Evolutionary conservation across 2,329 filamentous ascomycete species (phyloP).

Genomic region (Epichloe scottii): DNA sequence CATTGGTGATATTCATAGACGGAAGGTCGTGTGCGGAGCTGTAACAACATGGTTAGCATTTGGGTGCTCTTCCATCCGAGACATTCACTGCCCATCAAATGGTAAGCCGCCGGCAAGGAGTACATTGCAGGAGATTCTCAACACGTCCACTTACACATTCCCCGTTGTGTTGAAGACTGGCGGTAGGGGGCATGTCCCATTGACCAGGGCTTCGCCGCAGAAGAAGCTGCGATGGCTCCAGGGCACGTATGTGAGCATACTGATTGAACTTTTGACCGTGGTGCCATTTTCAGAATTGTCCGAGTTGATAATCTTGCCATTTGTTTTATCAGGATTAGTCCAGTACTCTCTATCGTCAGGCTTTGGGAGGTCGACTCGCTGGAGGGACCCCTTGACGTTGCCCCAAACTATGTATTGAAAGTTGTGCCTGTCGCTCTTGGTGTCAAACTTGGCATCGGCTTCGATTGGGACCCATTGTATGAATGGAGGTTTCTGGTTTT

Average conservation of each 20-base stretch:
- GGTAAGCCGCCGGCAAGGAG: too few species aligned
- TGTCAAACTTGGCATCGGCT: slow-evolving; percentile 64
- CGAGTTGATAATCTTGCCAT: slow-evolving; percentile 66
- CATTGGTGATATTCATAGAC: slow-evolving; percentile 59
- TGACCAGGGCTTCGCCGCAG: slow-evolving; percentile 48
- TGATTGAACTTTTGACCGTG: slow-evolving; percentile 59
- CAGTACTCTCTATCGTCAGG: slow-evolving; percentile 45
- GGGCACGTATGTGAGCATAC: slow-evolving; percentile 67
- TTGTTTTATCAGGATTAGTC: slow-evolving; percentile 44
- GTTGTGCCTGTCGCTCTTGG: slow-evolving; percentile 43
- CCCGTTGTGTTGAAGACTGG: slow-evolving; percentile 50
- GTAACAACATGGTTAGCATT: slow-evolving; percentile 1
- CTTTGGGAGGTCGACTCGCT: slow-evolving; percentile 44
- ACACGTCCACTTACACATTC: slow-evolving; percentile 4
- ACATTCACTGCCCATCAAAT: too few species aligned
- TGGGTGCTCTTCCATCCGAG: background rate
- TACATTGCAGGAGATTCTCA: background rate
- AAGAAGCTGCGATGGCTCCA: slow-evolving; percentile 48
- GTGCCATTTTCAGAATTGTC: slow-evolving; percentile 50
- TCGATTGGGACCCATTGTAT: slow-evolving; percentile 72
- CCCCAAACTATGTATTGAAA: slow-evolving; percentile 76
- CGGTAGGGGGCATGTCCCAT: slow-evolving; percentile 58
- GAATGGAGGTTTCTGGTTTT: slow-evolving; percentile 40
- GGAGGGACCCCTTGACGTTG: slow-evolving; percentile 69
- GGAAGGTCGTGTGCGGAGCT: slow-evolving; percentile 37